phyloP scores from a whole-genome alignment of 495 filamentous ascomycete species.

The Penicillium malachiteum region DNA sequence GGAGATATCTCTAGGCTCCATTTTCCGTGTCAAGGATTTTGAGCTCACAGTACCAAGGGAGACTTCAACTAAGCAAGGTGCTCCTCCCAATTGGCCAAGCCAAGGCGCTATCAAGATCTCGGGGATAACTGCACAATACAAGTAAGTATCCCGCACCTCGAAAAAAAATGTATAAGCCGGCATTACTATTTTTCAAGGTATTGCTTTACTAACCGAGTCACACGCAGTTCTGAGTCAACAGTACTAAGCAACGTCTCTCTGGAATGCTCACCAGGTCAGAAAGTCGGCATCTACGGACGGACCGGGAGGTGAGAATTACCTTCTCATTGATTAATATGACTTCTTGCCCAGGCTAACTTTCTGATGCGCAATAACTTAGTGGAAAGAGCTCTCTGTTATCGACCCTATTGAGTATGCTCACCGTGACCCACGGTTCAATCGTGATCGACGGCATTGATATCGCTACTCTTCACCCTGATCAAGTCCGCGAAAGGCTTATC shows the following conservation, averaged over 20 bases:
- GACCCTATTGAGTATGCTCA: neutral
- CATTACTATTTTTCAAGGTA: neutral
- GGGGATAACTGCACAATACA: neutral
- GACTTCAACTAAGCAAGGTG: neutral
- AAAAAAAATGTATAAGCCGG: neutral
- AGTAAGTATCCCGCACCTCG: neutral
- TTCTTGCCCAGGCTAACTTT: neutral
- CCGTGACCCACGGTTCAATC: neutral
- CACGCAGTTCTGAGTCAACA: neutral
- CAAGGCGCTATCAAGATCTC: neutral
- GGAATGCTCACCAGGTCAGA: neutral
- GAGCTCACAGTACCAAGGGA: neutral
- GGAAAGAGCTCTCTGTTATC: conserved; percentile 1
- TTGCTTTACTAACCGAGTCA: neutral
- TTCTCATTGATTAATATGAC: neutral
- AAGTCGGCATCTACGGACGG: neutral
- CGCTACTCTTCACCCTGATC: neutral
- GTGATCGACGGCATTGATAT: neutral
- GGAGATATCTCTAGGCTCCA: conserved; percentile 1
- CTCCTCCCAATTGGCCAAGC: neutral
- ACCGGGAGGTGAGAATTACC: neutral
- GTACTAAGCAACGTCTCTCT: conserved; percentile 3
- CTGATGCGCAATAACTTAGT: neutral
- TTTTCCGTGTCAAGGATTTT: neutral
- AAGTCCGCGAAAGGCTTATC: conserved; percentile 1